A percentile compares a stretch with the other conserved stretches of the same genome.
phyloP scores from a whole-genome alignment of 192 early-diverging fungal species.

The Dissophora globulifera region DNA sequence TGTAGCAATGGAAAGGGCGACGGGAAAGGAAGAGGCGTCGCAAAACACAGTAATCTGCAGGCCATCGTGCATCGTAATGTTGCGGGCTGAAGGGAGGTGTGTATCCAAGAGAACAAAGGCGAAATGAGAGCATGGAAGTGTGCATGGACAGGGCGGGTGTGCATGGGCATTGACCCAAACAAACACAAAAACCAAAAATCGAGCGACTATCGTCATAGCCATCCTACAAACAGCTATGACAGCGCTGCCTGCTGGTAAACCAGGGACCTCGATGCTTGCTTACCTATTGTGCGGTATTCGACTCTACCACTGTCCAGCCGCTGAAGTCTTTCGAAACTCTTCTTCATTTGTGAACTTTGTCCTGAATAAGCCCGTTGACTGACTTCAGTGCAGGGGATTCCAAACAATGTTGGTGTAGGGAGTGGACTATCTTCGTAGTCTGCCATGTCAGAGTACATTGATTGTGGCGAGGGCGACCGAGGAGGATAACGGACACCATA shows the following conservation, averaged over 20 bases:
- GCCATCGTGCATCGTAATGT: too few species aligned
- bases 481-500: background rate
- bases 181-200: conserved; percentile 15
- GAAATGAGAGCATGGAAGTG: conserved; percentile 1
- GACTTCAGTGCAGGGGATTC: conserved; percentile 8
- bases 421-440: background rate
- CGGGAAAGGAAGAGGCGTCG: too few species aligned
- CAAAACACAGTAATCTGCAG: too few species aligned
- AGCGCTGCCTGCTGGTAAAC: too few species aligned
- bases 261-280: background rate
- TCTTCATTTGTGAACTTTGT: conserved; percentile 40
- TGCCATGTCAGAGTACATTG: background rate
- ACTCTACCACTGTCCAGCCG: conserved; percentile 40
- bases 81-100: conserved; percentile 7
- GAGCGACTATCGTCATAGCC: conserved; percentile 6
- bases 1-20: background rate
- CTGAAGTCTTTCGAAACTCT: conserved; percentile 31
- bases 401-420: conserved; percentile 4
- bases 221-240: background rate
- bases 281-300: conserved; percentile 52
- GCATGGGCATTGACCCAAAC: background rate
- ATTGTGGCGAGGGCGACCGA: background rate
- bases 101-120: conserved; percentile 28
- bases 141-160: conserved; percentile 7
- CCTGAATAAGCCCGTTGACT: conserved; percentile 30